phyloP scores from a whole-genome alignment of 495 filamentous ascomycete genomes.

The Elasticomyces elasticus region DNA sequence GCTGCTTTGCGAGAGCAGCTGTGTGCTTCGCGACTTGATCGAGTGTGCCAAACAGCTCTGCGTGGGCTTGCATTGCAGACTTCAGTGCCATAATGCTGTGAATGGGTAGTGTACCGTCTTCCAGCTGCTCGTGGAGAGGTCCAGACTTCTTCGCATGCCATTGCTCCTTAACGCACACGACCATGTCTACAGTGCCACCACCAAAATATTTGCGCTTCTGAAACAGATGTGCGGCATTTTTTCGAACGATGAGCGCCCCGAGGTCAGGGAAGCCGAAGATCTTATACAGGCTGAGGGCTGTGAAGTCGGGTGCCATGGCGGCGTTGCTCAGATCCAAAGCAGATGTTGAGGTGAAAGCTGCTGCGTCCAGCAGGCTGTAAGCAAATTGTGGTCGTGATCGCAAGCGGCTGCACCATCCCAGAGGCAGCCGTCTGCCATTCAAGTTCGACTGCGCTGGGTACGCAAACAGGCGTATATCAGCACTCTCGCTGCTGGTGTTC shows the following conservation, averaged over 20 bases:
- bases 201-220: constrained; percentile 70
- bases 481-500: constrained; percentile 17
- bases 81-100: constrained; percentile 79
- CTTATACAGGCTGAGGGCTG: constrained; percentile 86
- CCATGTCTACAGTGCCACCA: constrained; percentile 89
- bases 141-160: constrained; percentile 68
- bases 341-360: constrained; percentile 67
- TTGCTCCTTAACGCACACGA: constrained; percentile 46
- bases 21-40: constrained; percentile 64
- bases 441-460: constrained; percentile 91
- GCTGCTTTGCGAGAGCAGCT: constrained; percentile 47
- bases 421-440: constrained; percentile 69
- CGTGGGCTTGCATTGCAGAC: constrained; percentile 59
- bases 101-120: constrained; percentile 83
- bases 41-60: constrained; percentile 61
- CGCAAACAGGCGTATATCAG: constrained; percentile 50
- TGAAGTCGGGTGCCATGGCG: constrained; percentile 67
- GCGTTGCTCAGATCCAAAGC: constrained; percentile 59
- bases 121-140: constrained; percentile 67
- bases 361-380: constrained; percentile 85
- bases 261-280: constrained; percentile 94
- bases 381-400: constrained; percentile 29
- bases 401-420: constrained; percentile 54
- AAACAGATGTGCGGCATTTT: constrained; percentile 50
- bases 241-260: constrained; percentile 75